phyloP scores from a whole-genome alignment of 1,284 basidiomycete species.

The Xerocomus minutiporus region DNA sequence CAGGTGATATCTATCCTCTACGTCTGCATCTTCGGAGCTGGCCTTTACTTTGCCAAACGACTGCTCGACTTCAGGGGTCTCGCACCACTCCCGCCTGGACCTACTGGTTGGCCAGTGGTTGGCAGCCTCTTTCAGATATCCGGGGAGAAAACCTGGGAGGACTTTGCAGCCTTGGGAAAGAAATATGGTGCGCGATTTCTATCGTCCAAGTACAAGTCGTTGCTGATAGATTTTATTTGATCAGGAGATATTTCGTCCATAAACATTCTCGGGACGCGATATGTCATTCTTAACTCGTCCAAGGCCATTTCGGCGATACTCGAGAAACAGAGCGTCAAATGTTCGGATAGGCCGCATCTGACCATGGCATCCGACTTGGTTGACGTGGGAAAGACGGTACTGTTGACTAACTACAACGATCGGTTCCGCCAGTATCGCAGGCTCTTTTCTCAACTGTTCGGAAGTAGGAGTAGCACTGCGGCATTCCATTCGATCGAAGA shows the following conservation, averaged over 20 bases:
- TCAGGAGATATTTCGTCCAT: constrained; percentile 25
- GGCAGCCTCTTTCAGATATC: constrained; percentile 39
- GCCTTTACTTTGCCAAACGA: constrained; percentile 5
- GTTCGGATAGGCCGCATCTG: constrained; percentile 21
- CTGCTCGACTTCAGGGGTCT: constrained; percentile 1
- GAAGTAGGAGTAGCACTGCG: constrained; percentile 18
- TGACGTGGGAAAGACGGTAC: constrained; percentile 19
- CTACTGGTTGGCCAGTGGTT: constrained; percentile 24
- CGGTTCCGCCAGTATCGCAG: constrained; percentile 20
- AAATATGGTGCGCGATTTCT: constrained; percentile 9
- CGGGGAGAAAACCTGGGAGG: constrained; percentile 38
- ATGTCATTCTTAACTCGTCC: not conserved
- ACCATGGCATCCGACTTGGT: constrained; percentile 26
- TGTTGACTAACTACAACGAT: constrained; percentile 20
- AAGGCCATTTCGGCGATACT: constrained; percentile 21
- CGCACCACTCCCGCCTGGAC: constrained; percentile 31
- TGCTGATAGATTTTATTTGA: not conserved
- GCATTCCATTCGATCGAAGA: constrained; percentile 14
- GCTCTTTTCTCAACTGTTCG: constrained; percentile 23
- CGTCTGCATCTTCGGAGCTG: constrained; percentile 12
- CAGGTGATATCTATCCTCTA: not conserved
- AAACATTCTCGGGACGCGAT: constrained; percentile 12
- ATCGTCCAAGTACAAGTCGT: not conserved
- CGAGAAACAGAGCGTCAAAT: constrained; percentile 27
- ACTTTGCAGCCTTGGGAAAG: constrained; percentile 42